Evolutionary conservation across 495 filamentous ascomycete genomes (phyloP).

Genomic region (Lophiostoma macrostomum): DNA sequence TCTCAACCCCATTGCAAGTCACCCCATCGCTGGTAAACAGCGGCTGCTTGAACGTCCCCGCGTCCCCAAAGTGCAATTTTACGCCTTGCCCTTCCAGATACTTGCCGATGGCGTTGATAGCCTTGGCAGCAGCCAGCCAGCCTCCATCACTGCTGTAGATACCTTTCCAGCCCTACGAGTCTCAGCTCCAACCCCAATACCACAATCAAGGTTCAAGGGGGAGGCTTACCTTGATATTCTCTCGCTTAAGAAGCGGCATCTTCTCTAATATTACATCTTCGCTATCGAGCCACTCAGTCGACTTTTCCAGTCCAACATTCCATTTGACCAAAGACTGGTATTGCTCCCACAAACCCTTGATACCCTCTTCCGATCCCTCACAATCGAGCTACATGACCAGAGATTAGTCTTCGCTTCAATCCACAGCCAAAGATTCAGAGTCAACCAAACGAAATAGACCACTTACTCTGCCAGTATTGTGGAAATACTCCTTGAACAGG

Average conservation of each 20-base stretch:
- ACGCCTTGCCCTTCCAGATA: not conserved
- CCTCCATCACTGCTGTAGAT: conserved; percentile 3
- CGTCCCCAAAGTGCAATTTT: not conserved
- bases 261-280: conserved; percentile 3
- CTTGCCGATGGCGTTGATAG: conserved; percentile 1
- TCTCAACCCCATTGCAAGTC: not conserved
- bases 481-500: conserved; percentile 6
- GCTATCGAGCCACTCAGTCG: conserved; percentile 1
- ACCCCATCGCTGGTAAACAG: not conserved
- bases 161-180: conserved; percentile 5
- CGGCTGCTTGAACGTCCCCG: conserved; percentile 4
- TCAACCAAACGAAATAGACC: not conserved
- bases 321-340: not conserved
- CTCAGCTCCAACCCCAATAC: not conserved
- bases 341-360: not conserved
- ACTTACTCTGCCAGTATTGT: conserved; percentile 7
- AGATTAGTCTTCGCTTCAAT: no score
- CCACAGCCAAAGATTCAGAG: not conserved
- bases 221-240: not conserved
- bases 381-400: conserved; percentile 12
- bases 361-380: not conserved
- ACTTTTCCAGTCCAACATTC: not conserved
- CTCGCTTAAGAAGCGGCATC: not conserved
- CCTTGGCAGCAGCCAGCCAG: conserved; percentile 11
- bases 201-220: not conserved